Conservation (phyloP, 2,329 filamentous ascomycete genomes). For the Thielaviopsis euricoi region DNA sequence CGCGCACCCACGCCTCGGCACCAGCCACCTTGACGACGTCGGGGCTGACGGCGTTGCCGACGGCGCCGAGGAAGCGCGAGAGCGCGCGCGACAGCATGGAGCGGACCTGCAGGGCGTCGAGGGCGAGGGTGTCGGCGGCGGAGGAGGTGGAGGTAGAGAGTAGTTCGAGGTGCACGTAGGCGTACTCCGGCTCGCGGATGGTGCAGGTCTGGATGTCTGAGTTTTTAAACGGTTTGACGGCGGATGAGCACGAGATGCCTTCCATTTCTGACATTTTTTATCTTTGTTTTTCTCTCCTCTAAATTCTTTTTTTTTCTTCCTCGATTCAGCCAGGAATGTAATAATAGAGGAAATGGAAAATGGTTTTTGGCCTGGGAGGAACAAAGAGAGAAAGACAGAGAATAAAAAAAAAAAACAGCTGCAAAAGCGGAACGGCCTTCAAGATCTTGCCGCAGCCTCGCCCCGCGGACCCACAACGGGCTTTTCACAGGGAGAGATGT, state of each 20-base stretch:
- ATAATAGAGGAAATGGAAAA: neutral
- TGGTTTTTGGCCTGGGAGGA: no score
- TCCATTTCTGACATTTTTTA: neutral
- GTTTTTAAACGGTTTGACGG: slow-evolving; percentile 19
- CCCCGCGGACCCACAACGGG: neutral
- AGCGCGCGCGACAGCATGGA: slow-evolving; percentile 48
- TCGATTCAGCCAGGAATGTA: no score
- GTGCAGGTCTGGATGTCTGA: slow-evolving; percentile 35
- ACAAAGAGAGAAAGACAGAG: neutral
- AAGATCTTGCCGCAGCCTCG: neutral
- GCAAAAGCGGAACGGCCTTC: neutral
- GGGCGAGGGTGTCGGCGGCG: slow-evolving; percentile 12
- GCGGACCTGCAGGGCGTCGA: slow-evolving; percentile 47
- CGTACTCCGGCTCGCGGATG: slow-evolving; percentile 33
- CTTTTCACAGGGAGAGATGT: neutral
- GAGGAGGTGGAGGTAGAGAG: slow-evolving; percentile 17
- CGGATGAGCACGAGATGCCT: slow-evolving; percentile 18
- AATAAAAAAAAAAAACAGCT: no score
- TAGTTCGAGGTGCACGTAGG: slow-evolving; percentile 40
- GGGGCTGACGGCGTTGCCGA: slow-evolving; percentile 48
- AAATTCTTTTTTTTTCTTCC: neutral
- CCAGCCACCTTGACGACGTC: slow-evolving; percentile 51
- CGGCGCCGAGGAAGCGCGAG: slow-evolving; percentile 51
- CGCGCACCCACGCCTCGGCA: slow-evolving; percentile 43
- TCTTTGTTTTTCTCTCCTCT: neutral